phyloP scores from a whole-genome alignment of 148 eudicot species.

The Selenicereus undatus region DNA sequence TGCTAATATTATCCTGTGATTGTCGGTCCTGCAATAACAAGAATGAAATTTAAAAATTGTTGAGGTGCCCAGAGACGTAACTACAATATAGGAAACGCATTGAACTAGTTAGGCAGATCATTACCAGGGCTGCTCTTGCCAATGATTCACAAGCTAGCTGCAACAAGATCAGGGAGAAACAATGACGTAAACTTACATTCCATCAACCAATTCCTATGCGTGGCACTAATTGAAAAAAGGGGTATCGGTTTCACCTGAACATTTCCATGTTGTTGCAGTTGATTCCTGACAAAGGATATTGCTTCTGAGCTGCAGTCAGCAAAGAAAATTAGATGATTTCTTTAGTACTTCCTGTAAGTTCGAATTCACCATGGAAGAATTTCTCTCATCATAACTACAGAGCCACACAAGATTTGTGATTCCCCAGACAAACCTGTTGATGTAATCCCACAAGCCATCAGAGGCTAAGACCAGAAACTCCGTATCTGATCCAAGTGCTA shows the following conservation, averaged over 20 bases:
- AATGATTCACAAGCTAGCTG: constrained; percentile 88
- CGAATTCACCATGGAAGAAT: background rate
- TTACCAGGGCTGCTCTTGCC: constrained; percentile 80
- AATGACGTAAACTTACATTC: background rate
- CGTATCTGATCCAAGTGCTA: constrained; percentile 63
- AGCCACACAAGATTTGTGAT: background rate
- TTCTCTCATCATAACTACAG: background rate
- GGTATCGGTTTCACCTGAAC: constrained; percentile 54
- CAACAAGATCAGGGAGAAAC: constrained; percentile 15
- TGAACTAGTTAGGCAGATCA: constrained; percentile 6
- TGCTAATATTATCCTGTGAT: constrained; percentile 88
- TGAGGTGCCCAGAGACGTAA: background rate
- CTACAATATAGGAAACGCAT: background rate
- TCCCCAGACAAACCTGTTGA: constrained; percentile 50
- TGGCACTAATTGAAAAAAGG: background rate
- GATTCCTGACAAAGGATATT: constrained; percentile 64
- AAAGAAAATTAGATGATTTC: background rate
- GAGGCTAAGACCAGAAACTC: constrained; percentile 83
- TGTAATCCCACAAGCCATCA: constrained; percentile 97
- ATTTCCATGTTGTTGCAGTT: constrained; percentile 81
- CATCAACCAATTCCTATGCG: background rate
- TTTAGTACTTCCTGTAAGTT: background rate
- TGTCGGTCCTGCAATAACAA: constrained; percentile 56
- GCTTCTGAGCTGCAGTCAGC: constrained; percentile 67
- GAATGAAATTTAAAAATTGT: constrained; percentile 1